These are phyloP conservation scores for Orbilia oligospora DNA, from an alignment of 2,329 filamentous ascomycete species.

Conservation along the genomic window DNA sequence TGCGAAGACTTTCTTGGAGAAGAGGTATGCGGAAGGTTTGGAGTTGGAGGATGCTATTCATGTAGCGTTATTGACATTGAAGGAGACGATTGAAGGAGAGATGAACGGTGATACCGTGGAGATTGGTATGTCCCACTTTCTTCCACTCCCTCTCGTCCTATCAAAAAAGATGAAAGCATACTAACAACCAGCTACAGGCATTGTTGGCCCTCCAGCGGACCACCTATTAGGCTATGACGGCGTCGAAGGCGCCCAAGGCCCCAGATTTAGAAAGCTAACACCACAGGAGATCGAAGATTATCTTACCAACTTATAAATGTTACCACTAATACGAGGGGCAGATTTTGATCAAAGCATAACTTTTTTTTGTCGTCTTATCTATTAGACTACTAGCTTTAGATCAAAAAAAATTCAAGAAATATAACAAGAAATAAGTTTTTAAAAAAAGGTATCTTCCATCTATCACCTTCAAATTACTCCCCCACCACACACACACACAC, in stretches of 20 bases:
- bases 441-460: too few species aligned
- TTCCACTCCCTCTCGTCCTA: too few species aligned
- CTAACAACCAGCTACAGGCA: conserved; percentile 73
- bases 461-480: too few species aligned
- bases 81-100: conserved; percentile 99
- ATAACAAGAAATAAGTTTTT: conserved; percentile 4
- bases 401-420: neutral
- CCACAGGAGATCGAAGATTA: conserved; percentile 99
- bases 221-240: conserved; percentile 92
- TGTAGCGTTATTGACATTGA: conserved; percentile 95
- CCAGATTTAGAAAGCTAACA: conserved; percentile 92
- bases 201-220: conserved; percentile 93
- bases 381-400: neutral
- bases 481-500: too few species aligned
- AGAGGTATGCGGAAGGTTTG: conserved; percentile 96
- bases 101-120: conserved; percentile 99
- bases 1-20: conserved; percentile 99
- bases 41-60: conserved; percentile 99
- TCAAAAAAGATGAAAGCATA: neutral
- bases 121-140: conserved; percentile 77
- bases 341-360: neutral
- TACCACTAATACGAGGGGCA: conserved; percentile 22
- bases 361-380: neutral
- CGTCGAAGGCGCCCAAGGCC: conserved; percentile 85
- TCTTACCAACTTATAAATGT: conserved; percentile 93